phyloP scores from a whole-genome alignment of 371 early-diverging fungal genomes.

The Lichtheimia corymbifera region DNA sequence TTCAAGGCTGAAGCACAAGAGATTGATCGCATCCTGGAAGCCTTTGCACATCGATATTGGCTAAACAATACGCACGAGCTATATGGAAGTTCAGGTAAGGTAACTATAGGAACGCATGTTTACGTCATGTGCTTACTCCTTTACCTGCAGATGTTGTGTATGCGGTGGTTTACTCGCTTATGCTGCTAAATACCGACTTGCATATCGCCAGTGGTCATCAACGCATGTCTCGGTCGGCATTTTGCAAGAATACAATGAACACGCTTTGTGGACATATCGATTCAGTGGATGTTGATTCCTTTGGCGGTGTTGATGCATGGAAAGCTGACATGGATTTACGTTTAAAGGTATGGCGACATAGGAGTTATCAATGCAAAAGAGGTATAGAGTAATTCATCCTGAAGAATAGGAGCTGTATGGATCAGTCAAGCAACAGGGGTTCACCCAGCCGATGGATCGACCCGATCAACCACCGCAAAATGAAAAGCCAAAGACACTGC shows the following conservation, averaged over 20 bases:
- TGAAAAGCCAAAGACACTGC: constrained; percentile 4
- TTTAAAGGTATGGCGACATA: constrained; percentile 13
- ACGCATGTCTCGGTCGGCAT: constrained; percentile 52
- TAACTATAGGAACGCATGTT: constrained; percentile 7
- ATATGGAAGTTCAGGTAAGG: constrained; percentile 41
- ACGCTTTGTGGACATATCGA: constrained; percentile 39
- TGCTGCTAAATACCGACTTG: constrained; percentile 91
- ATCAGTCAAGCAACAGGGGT: constrained; percentile 20
- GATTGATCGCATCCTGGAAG: constrained; percentile 81
- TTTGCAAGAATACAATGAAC: constrained; percentile 53
- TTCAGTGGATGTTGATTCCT: not conserved
- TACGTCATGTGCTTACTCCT: not conserved
- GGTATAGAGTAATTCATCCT: not conserved
- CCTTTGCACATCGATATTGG: constrained; percentile 75
- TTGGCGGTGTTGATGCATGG: constrained; percentile 8
- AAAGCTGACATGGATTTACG: constrained; percentile 15
- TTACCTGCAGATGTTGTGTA: constrained; percentile 65
- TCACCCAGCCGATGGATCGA: constrained; percentile 8
- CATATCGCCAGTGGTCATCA: constrained; percentile 71
- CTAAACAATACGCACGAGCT: constrained; percentile 63
- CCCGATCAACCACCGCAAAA: constrained; percentile 1
- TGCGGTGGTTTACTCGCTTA: constrained; percentile 78
- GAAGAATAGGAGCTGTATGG: constrained; percentile 12
- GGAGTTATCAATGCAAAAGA: not conserved
- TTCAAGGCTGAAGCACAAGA: constrained; percentile 92